phyloP scores from a whole-genome alignment of 129 eudicot genomes.

The Arctium minus region DNA sequence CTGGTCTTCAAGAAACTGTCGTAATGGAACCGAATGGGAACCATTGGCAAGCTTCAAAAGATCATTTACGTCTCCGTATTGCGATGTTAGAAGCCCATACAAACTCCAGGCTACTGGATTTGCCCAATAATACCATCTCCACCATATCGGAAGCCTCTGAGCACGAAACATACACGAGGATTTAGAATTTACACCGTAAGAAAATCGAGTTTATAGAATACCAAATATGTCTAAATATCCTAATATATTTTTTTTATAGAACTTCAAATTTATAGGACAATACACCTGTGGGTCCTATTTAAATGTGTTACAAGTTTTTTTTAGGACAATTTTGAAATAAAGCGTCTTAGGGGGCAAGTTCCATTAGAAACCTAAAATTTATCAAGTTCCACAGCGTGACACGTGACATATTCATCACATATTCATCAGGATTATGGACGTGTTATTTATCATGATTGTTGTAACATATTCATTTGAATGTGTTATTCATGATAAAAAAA shows the following conservation, averaged over 20 bases:
- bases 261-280: not conserved
- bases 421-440: too few species aligned
- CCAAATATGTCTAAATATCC: not conserved
- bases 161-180: not conserved
- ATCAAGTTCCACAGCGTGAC: too few species aligned
- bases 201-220: not conserved
- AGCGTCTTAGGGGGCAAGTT: too few species aligned
- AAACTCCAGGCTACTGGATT: constrained; percentile 95
- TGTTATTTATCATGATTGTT: too few species aligned
- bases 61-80: constrained; percentile 65
- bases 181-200: not conserved
- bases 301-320: not conserved
- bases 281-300: not conserved
- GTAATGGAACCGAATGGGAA: constrained; percentile 39
- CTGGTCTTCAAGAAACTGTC: constrained; percentile 52
- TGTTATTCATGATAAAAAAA: too few species aligned
- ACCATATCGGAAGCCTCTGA: constrained; percentile 86
- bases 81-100: constrained; percentile 84
- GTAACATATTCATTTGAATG: too few species aligned
- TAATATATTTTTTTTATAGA: not conserved
- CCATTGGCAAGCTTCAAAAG: constrained; percentile 66
- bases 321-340: not conserved
- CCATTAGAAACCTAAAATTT: not conserved
- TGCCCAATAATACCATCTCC: constrained; percentile 98
- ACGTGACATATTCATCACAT: too few species aligned